A percentile compares a stretch with the other conserved stretches of the same genome.
phyloP scores from a whole-genome alignment of 2,329 filamentous ascomycete species.

The Colletotrichum sp. region DNA sequence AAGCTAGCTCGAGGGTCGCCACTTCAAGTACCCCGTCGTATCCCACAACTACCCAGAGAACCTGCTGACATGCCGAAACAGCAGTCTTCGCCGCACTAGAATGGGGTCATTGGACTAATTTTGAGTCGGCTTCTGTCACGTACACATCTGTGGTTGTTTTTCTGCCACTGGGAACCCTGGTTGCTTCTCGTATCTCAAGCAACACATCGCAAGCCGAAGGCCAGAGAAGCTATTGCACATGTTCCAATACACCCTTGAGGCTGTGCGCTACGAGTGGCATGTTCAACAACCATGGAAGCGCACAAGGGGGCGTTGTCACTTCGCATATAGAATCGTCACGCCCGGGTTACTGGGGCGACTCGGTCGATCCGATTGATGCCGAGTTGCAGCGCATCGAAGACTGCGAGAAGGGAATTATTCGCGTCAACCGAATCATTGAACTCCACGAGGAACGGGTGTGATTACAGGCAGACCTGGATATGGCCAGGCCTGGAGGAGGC shows the following conservation, averaged over 20 bases:
- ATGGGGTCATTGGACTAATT: constrained; percentile 44
- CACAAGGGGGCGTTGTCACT: constrained; percentile 25
- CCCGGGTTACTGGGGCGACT: not conserved
- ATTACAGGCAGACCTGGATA: not conserved
- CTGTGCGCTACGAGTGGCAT: not conserved
- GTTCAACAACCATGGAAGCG: not conserved
- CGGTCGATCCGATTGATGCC: constrained; percentile 31
- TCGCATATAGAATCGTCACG: constrained; percentile 29
- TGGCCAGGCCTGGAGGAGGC: not conserved
- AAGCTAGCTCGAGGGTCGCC: constrained; percentile 22
- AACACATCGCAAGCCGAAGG: constrained; percentile 21
- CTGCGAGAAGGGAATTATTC: constrained; percentile 28
- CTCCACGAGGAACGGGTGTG: constrained; percentile 35
- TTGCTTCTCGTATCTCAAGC: constrained; percentile 51
- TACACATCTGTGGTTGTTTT: constrained; percentile 55
- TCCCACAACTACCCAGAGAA: not conserved
- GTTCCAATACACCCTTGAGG: not conserved
- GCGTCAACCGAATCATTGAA: constrained; percentile 34
- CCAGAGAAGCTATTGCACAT: constrained; percentile 13
- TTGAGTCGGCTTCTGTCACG: constrained; percentile 56
- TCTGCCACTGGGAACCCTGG: constrained; percentile 56
- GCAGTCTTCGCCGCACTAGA: constrained; percentile 57
- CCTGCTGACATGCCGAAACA: constrained; percentile 27
- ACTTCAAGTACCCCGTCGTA: not conserved
- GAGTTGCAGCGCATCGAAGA: constrained; percentile 35